phyloP scores from a whole-genome alignment of 257 asterid species.

The Przewalskia tangutica region DNA sequence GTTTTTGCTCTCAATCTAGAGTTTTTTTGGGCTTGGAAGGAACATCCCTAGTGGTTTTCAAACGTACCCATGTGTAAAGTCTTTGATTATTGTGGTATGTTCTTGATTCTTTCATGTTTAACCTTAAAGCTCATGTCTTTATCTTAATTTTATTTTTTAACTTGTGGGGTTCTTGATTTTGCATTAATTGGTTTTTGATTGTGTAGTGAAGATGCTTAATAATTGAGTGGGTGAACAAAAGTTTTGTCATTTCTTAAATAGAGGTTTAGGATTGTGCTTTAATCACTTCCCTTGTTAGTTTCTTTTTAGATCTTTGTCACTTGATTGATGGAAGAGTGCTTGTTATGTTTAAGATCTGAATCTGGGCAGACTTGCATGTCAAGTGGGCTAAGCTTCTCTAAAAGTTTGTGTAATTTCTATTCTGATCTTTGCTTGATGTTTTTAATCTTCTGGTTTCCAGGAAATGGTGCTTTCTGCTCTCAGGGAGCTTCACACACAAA shows the following conservation, averaged over 20 bases:
- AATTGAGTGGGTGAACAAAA: not conserved
- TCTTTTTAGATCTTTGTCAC: not conserved
- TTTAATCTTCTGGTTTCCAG: constrained; percentile 28
- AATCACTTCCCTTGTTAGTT: not conserved
- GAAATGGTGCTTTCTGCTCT: constrained; percentile 33
- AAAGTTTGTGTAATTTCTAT: not conserved
- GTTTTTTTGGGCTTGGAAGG: constrained; percentile 29
- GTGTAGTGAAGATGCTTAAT: not conserved
- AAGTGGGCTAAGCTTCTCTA: not conserved
- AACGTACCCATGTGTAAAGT: constrained; percentile 53
- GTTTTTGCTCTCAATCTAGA: constrained; percentile 48
- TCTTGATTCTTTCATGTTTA: constrained; percentile 11
- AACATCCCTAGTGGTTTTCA: constrained; percentile 16
- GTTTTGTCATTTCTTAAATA: not conserved
- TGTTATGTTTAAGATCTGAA: not conserved
- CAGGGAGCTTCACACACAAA: constrained; percentile 41
- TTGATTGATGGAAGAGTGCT: not conserved
- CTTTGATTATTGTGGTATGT: constrained; percentile 64
- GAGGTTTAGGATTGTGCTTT: not conserved
- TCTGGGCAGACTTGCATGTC: not conserved
- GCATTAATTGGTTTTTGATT: not conserved
- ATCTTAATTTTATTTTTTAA: not conserved
- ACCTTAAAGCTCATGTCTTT: not conserved
- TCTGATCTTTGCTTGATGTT: constrained; percentile 11
- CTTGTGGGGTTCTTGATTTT: not conserved